Evolutionary conservation across 495 filamentous ascomycete species (phyloP).

Genomic region (Tuber brumale): DNA sequence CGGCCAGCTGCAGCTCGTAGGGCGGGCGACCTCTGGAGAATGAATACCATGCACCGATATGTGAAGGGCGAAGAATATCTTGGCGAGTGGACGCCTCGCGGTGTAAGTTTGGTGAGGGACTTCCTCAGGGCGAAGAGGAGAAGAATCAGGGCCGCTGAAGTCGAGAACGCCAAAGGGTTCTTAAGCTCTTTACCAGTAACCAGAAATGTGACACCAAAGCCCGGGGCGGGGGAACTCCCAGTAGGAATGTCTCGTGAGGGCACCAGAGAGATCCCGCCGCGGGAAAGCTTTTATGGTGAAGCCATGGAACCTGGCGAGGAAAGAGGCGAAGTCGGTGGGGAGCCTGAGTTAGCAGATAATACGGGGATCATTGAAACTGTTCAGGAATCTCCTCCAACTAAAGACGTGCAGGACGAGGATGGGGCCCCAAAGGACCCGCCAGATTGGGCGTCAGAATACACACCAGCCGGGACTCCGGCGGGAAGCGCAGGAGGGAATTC

Average conservation of each 20-base stretch:
- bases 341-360: slow-evolving; percentile 2
- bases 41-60: slow-evolving; percentile 90
- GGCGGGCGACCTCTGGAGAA: slow-evolving; percentile 89
- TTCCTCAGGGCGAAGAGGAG: slow-evolving; percentile 66
- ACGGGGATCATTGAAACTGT: slow-evolving; percentile 8
- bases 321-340: background rate
- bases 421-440: background rate
- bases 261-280: background rate
- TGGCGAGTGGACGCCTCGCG: slow-evolving; percentile 75
- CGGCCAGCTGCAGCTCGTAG: slow-evolving; percentile 83
- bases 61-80: slow-evolving; percentile 90
- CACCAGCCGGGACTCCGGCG: background rate
- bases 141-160: slow-evolving; percentile 63
- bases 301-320: background rate
- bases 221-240: slow-evolving; percentile 10
- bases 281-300: background rate
- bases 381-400: slow-evolving; percentile 17
- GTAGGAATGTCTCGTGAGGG: background rate
- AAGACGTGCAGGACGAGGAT: background rate
- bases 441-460: background rate
- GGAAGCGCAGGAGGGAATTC: background rate
- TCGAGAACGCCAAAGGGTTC: slow-evolving; percentile 68
- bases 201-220: slow-evolving; percentile 37
- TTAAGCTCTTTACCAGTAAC: slow-evolving; percentile 46
- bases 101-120: slow-evolving; percentile 78